Percentiles rank a stretch among this genome's conserved stretches.
phyloP scores from a whole-genome alignment of 31 red algal genomes.

The Endocladia muricata region DNA sequence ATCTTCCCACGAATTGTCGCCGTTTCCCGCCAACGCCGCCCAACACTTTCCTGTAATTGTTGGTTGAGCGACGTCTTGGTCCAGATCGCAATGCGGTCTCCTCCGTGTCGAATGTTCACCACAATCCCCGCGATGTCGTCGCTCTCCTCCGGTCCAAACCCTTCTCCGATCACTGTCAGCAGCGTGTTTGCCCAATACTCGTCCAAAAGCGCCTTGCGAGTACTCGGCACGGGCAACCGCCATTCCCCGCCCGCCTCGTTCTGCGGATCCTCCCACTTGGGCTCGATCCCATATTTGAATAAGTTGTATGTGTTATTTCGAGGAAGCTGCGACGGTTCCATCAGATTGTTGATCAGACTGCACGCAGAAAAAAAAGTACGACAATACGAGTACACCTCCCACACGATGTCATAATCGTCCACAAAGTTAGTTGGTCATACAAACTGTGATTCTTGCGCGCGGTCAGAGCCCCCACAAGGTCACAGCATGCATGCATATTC shows the following conservation, averaged over 20 bases:
- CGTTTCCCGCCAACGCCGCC: slow-evolving; percentile 61
- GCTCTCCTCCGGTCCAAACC: slow-evolving; percentile 82
- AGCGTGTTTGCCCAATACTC: slow-evolving; percentile 84
- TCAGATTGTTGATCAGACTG: slow-evolving; percentile 87
- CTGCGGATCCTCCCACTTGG: slow-evolving; percentile 93
- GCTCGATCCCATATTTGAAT: slow-evolving; percentile 89
- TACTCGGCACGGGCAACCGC: slow-evolving; percentile 43
- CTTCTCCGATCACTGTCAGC: slow-evolving; percentile 81
- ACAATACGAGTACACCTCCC: background rate
- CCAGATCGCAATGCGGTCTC: slow-evolving; percentile 84
- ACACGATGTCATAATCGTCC: background rate
- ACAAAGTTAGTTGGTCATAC: too few relatives aligned
- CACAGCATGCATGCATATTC: too few relatives aligned
- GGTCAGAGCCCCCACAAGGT: too few relatives aligned
- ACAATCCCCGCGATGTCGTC: slow-evolving; percentile 95
- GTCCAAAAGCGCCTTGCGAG: slow-evolving; percentile 48
- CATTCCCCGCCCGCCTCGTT: slow-evolving; percentile 88
- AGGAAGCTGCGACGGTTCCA: slow-evolving; percentile 79
- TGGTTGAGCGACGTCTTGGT: slow-evolving; percentile 69
- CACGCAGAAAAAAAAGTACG: background rate
- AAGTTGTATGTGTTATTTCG: slow-evolving; percentile 73
- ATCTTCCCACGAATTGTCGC: slow-evolving; percentile 19
- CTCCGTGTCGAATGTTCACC: slow-evolving; percentile 67
- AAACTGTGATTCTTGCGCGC: too few relatives aligned
- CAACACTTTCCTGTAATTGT: slow-evolving; percentile 66